Percentiles rank a stretch among this genome's conserved stretches.
phyloP scores from a whole-genome alignment of 495 filamentous ascomycete genomes.

The Oleoguttula mirabilis region DNA sequence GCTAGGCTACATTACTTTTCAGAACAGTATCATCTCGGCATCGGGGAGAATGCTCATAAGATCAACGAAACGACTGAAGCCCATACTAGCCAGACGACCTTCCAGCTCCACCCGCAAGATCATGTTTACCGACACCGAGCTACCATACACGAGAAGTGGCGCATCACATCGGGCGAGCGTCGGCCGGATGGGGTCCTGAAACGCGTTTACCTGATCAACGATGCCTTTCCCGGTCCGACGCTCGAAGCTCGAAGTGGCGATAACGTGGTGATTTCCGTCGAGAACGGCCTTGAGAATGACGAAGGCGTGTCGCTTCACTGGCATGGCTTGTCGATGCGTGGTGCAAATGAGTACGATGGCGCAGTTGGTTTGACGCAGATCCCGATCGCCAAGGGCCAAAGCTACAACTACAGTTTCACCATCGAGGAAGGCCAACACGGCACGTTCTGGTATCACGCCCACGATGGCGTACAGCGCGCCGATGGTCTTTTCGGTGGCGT shows the following conservation, averaged over 20 bases:
- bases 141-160: constrained; percentile 3
- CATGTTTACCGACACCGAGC: constrained; percentile 3
- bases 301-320: constrained; percentile 14
- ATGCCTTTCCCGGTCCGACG: constrained; percentile 43
- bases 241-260: constrained; percentile 42
- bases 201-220: constrained; percentile 36
- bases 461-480: constrained; percentile 14
- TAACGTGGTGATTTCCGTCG: constrained; percentile 6
- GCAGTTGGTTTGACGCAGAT: constrained; percentile 7
- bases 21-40: no score
- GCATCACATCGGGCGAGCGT: constrained; percentile 1
- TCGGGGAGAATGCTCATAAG: no score
- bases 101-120: constrained; percentile 11
- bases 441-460: constrained; percentile 15
- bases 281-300: constrained; percentile 4
- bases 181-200: constrained; percentile 25
- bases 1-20: no score
- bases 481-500: constrained; percentile 21
- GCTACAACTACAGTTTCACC: constrained; percentile 12
- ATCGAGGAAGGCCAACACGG: constrained; percentile 9
- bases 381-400: constrained; percentile 7
- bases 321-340: constrained; percentile 11
- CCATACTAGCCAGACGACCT: no score
- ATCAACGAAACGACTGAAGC: no score
- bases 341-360: neutral